Evolutionary conservation across 2,329 filamentous ascomycete genomes (phyloP).

Genomic region (Paraconiothyrium brasiliense): DNA sequence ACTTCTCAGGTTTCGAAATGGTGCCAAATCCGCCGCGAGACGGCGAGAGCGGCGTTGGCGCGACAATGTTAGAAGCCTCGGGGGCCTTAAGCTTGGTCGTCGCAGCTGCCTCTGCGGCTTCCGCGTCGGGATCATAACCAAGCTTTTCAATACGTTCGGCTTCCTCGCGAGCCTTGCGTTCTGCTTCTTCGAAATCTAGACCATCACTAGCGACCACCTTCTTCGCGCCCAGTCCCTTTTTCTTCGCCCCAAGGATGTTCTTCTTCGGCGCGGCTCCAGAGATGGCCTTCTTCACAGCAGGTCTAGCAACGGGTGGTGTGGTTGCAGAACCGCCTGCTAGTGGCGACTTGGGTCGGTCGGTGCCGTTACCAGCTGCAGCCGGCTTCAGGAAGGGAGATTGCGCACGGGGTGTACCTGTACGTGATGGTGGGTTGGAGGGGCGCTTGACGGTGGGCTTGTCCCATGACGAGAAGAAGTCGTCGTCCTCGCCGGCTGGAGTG

Average conservation of each 20-base stretch:
- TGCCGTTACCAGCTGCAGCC: conserved; percentile 67
- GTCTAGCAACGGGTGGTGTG: conserved; percentile 61
- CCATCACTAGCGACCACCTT: conserved; percentile 79
- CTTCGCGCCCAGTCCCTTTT: conserved; percentile 66
- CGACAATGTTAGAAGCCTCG: conserved; percentile 69
- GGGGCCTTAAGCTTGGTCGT: conserved; percentile 51
- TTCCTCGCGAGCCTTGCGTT: conserved; percentile 97
- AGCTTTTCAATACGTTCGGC: conserved; percentile 95
- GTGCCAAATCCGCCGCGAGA: conserved; percentile 68
- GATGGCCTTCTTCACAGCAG: conserved; percentile 80
- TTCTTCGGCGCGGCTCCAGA: conserved; percentile 75
- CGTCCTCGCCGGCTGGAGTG: conserved; percentile 84
- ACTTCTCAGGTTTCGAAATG: conserved; percentile 62
- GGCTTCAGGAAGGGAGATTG: conserved; percentile 90
- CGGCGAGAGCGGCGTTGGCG: conserved; percentile 80
- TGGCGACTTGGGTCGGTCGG: conserved; percentile 82
- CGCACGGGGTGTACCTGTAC: conserved; percentile 84
- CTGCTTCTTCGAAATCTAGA: conserved; percentile 94
- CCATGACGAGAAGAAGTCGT: conserved; percentile 99
- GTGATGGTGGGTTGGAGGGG: conserved; percentile 90
- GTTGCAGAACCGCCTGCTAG: conserved; percentile 62
- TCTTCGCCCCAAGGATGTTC: conserved; percentile 85
- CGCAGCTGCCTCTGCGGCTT: conserved; percentile 57
- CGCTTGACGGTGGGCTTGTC: conserved; percentile 97
- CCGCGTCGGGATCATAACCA: conserved; percentile 93